Evolutionary conservation across 2,329 filamentous ascomycete species (phyloP).

Genomic region (Ramularia endophylla): DNA sequence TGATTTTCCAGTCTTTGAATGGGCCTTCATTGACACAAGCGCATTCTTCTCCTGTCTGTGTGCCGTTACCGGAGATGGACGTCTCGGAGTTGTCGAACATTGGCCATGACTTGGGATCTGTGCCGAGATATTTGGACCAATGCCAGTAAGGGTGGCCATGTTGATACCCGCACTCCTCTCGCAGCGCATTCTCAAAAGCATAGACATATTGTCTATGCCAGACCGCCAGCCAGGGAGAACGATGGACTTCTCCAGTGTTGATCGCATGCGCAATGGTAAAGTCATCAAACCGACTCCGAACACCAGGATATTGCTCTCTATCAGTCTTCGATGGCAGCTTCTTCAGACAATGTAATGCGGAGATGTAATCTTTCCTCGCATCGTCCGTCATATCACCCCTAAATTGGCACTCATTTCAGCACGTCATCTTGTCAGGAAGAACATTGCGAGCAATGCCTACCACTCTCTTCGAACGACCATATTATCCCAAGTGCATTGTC

Average conservation of each 20-base stretch:
- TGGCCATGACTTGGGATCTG: conserved; percentile 34
- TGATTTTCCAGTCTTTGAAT: conserved; percentile 38
- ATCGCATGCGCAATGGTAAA: conserved; percentile 13
- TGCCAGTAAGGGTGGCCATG: conserved; percentile 43
- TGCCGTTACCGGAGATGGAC: conserved; percentile 27
- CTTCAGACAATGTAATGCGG: conserved; percentile 17
- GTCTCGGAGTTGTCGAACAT: conserved; percentile 50
- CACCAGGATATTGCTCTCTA: conserved; percentile 12
- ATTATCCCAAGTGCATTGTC: conserved; percentile 16
- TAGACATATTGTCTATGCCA: conserved; percentile 13
- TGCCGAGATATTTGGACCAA: conserved; percentile 41
- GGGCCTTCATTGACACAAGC: conserved; percentile 47
- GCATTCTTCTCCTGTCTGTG: conserved; percentile 27
- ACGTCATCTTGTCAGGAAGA: neutral
- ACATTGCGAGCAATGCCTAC: conserved; percentile 1
- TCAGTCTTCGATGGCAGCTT: conserved; percentile 9
- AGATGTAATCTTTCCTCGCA: conserved; percentile 13
- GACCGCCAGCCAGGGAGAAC: conserved; percentile 10
- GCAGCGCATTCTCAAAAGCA: conserved; percentile 30
- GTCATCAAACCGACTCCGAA: conserved; percentile 17
- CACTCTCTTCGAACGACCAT: conserved; percentile 16
- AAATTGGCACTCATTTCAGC: conserved; percentile 12
- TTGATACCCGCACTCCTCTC: conserved; percentile 22
- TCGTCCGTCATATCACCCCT: conserved; percentile 17
- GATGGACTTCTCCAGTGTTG: conserved; percentile 9